Base-by-base conservation (phyloP, 2,329 filamentous ascomycete genomes). In the Arthrobotrys megalospora region DNA sequence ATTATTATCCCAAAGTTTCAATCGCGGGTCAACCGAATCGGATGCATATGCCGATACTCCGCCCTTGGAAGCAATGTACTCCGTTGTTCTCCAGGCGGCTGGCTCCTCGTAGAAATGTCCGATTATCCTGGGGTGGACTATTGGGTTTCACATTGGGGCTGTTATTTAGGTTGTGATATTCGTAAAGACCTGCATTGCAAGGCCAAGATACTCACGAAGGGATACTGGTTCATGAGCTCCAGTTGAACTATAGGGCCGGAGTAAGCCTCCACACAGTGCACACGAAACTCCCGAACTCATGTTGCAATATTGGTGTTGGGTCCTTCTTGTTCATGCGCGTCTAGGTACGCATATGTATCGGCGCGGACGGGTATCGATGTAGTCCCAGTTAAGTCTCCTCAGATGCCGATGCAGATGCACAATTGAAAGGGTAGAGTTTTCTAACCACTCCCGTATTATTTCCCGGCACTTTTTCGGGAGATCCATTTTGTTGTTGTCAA, bases 251-350 rank as follows among this genome's bases (percentile, higher is more conserved):
- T 53, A 48, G 21, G 36, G 5, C n/a, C 34, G 16, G 14, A 66
- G n/a, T 10, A 24, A 41, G 11, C 28, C 50, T 14, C 69, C 69
- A 28, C 69, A 73, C 0, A 73, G 62, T 6, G 43, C 60, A 28
- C 69, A 73, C 2, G 28, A 66, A 73, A 66, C 60, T 41, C 50
- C 69, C 69, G 69, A 50, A n/a, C 45, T 45, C 67, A 64, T 71
- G 6, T 36, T 48, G 8, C 11, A 43, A 24, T 12, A 48, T 48
- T 24, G 45, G 45, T 12, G 45, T 48, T 48, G 19, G 0, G 36
- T n/a, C 0, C n/a, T 45, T 43, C 36, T 41, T 1, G 16, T 19
- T 8, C 3, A 10, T 43, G 0, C 10, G 28, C n/a, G n/a, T 60
- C 8, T n/a, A 12, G 36, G 16, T 16, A 19, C 16, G 5, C n/a